phyloP scores from a whole-genome alignment of 805 yeast genomes.

The Ascoidea asiatica region DNA sequence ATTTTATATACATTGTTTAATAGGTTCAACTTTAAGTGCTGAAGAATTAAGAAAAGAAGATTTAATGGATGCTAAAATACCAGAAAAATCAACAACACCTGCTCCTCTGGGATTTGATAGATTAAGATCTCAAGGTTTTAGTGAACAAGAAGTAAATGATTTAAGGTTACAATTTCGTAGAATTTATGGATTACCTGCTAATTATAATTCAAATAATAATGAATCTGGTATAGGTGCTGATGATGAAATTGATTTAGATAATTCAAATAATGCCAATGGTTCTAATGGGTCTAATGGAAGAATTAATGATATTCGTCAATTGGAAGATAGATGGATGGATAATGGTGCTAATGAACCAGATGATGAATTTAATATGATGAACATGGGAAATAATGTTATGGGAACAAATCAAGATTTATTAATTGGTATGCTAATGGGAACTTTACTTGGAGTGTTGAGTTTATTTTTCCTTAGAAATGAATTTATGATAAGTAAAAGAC shows the following conservation, averaged over 20 bases:
- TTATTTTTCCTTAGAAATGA: constrained; percentile 50
- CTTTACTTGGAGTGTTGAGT: constrained; percentile 61
- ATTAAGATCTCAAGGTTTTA: constrained; percentile 69
- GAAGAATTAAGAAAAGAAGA: constrained; percentile 40
- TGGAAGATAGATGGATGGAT: constrained; percentile 86
- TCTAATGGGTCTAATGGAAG: constrained; percentile 13
- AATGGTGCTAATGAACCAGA: constrained; percentile 43
- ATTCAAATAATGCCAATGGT: constrained; percentile 18
- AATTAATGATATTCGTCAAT: constrained; percentile 40
- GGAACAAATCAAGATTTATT: constrained; percentile 49
- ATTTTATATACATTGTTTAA: constrained; percentile 50
- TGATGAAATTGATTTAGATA: constrained; percentile 8
- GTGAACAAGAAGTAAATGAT: constrained; percentile 60
- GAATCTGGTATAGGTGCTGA: constrained; percentile 13
- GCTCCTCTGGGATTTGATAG: constrained; percentile 81
- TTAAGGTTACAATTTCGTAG: constrained; percentile 62
- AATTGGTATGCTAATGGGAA: constrained; percentile 61
- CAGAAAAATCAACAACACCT: constrained; percentile 38
- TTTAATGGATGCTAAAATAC: constrained; percentile 34
- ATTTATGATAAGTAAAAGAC: constrained; percentile 39
- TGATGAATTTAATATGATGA: constrained; percentile 29
- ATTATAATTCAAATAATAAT: background rate
- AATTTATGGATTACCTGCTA: constrained; percentile 37
- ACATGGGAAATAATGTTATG: constrained; percentile 17
- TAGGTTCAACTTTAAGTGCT: constrained; percentile 43